Evolutionary conservation across 2,329 filamentous ascomycete species (phyloP), one percentile per base, ranked within the genome.

Genomic region (Sordariomycetes sp.): DNA sequence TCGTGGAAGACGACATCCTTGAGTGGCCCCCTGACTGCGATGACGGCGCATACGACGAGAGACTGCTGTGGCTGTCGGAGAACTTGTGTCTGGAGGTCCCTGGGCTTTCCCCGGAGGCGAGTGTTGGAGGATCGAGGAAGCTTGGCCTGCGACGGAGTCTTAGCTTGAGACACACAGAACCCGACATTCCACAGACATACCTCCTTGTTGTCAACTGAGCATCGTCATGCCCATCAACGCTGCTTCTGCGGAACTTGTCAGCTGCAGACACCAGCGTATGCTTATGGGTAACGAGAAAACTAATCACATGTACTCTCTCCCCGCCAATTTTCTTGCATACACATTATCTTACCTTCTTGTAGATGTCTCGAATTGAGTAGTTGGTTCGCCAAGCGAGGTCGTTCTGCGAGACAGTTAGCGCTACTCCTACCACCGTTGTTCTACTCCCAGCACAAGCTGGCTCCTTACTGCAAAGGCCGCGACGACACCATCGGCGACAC

Each of bases 1-100:
- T 80, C 1, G 79, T 80, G 51, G 75, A 69, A 0, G 78, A 81
- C 1, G 79, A 80, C 54, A 79, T 71, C 42, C 78, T 71, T 2
- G 79, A 81, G 62, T 81, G 77, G 0, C 71, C 69, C 15, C 68
- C 66, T 1, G 76, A 78, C 51, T 69, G 69, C 1, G 69, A 72
- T 2, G 76, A 74, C 2, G 76, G 75, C 20, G 72, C 71, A 62
- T 74, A 75, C 1, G 74, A 78, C 2, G 77, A 77, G 17, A 78
- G 65, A 57, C 75, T 81, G 69, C 77, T 77, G 56, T 73, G 71
- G 61, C 78, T 81, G 62, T 76, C 73, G 0, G 77, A 80, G 57
- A 71, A 72, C 62, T 71, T 75, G 66, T 76, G 74, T 45, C 61
- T 62, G n/a, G 60, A 58, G 20, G 60, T 74, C 53, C 61, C 62